Evolutionary conservation across 106 monocot species (phyloP).

Genomic region (Dendrobium officinale): DNA sequence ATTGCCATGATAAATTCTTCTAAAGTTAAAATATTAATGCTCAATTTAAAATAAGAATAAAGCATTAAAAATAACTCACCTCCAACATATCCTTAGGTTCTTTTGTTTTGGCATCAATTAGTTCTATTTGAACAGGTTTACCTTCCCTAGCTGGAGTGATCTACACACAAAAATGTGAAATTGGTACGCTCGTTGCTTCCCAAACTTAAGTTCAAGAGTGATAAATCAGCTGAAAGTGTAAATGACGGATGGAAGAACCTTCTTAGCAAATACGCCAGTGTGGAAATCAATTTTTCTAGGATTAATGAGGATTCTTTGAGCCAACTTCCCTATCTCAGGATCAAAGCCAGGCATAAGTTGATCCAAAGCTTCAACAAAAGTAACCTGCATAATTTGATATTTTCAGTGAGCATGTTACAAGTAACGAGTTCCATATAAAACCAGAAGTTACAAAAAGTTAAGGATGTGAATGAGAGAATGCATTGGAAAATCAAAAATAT

Average conservation of each 20-base stretch:
- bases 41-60: not conserved
- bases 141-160: conserved; percentile 99
- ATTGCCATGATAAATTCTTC: not conserved
- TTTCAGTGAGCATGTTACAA: not conserved
- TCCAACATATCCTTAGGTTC: conserved; percentile 73
- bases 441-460: not conserved
- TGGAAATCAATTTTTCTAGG: conserved; percentile 92
- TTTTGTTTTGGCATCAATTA: conserved; percentile 96
- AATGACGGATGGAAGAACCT: conserved; percentile 35
- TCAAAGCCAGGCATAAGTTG: conserved; percentile 99
- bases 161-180: conserved; percentile 32
- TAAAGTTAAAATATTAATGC: not conserved
- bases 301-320: conserved; percentile 91
- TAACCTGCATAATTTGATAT: conserved; percentile 44
- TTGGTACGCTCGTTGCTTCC: not conserved
- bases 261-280: conserved; percentile 89
- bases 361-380: conserved; percentile 95
- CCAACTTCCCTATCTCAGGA: conserved; percentile 96
- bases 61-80: conserved; percentile 22
- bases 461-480: not conserved
- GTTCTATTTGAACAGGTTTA: conserved; percentile 90
- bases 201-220: not conserved
- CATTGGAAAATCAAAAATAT: not conserved
- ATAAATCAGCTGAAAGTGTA: not conserved
- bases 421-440: not conserved